These are phyloP conservation scores for Phalaenopsis aphrodite DNA, from an alignment of 106 monocot species.

Conservation along the genomic window DNA sequence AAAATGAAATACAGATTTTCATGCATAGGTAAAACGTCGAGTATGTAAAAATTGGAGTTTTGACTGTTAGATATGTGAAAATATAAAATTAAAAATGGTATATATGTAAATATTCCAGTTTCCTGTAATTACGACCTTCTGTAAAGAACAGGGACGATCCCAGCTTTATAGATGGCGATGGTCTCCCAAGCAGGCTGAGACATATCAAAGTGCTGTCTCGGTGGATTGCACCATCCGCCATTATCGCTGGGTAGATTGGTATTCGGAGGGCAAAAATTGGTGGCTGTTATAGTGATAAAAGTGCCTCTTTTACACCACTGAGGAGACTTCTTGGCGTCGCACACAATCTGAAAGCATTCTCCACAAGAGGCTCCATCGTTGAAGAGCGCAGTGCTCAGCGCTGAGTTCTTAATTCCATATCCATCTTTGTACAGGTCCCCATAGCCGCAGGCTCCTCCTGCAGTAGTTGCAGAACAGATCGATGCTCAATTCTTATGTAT, in stretches of 20 bases:
- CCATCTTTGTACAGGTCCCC: slow-evolving; percentile 17
- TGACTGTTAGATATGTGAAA: too few relatives aligned
- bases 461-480: too few relatives aligned
- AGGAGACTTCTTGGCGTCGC: slow-evolving; percentile 11
- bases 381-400: slow-evolving; percentile 31
- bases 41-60: too few relatives aligned
- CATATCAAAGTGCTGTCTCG: slow-evolving; percentile 39
- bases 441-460: slow-evolving; percentile 30
- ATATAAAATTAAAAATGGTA: too few relatives aligned
- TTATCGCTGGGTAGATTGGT: slow-evolving; percentile 11
- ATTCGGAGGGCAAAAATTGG: slow-evolving; percentile 50
- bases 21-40: too few relatives aligned
- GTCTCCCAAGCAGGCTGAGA: slow-evolving; percentile 21
- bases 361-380: slow-evolving; percentile 27
- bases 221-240: slow-evolving; percentile 45
- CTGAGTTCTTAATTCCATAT: slow-evolving; percentile 20
- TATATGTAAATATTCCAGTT: too few relatives aligned
- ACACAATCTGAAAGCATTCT: slow-evolving; percentile 31
- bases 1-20: too few relatives aligned
- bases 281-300: slow-evolving; percentile 25
- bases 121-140: slow-evolving; percentile 3
- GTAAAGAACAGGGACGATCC: slow-evolving; percentile 34
- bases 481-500: too few relatives aligned
- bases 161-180: slow-evolving; percentile 10
- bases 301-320: slow-evolving; percentile 26